Evolutionary conservation across 129 eudicot species (phyloP).

Genomic region (Arctium minus): DNA sequence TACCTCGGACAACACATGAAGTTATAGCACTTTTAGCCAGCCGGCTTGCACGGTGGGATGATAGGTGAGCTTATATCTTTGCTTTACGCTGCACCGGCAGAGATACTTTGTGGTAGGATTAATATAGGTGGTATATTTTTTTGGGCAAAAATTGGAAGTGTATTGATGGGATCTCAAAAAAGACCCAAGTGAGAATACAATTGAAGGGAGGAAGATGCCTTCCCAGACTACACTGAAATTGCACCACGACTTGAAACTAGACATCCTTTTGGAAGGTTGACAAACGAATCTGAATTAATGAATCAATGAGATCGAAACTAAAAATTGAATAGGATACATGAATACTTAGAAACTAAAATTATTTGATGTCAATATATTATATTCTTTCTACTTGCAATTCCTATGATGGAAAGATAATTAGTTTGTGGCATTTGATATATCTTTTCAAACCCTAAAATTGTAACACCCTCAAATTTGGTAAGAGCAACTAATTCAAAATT

Average conservation of each 20-base stretch:
- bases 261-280: not conserved
- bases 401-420: not conserved
- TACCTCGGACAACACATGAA: conserved; percentile 83
- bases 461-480: too few relatives aligned
- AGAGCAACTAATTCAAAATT: too few relatives aligned
- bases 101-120: not conserved
- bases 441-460: not conserved
- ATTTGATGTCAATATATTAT: not conserved
- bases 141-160: not conserved
- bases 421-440: not conserved
- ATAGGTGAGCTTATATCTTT: conserved; percentile 50
- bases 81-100: not conserved
- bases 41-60: conserved; percentile 99
- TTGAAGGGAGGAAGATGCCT: not conserved
- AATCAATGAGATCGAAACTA: not conserved
- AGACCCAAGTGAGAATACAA: not conserved
- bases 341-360: not conserved
- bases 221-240: not conserved
- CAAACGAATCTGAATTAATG: not conserved
- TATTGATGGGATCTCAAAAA: not conserved
- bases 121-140: not conserved
- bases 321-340: not conserved
- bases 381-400: not conserved
- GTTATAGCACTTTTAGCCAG: conserved; percentile 76
- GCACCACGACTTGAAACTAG: not conserved